Evolutionary conservation across 2,329 filamentous ascomycete species (phyloP).

Genomic region (Sphaerulina populicola): DNA sequence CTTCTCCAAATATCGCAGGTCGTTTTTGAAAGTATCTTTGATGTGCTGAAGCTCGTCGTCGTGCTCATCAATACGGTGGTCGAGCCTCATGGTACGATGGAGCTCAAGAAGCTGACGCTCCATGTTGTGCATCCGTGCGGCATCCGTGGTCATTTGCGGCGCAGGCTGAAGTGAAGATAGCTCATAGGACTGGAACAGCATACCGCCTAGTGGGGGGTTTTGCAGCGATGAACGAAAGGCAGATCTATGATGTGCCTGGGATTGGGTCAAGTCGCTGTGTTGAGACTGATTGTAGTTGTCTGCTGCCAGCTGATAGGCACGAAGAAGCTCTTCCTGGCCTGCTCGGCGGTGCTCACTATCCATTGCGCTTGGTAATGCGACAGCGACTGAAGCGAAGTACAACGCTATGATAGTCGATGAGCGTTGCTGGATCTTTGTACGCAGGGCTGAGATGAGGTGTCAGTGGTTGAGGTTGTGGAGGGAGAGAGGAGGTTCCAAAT

Average conservation of each 20-base stretch:
- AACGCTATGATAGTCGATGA: neutral
- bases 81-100: constrained; percentile 9
- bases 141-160: neutral
- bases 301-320: neutral
- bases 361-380: too few relatives aligned
- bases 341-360: neutral
- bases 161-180: neutral
- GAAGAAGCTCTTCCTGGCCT: neutral
- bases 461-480: neutral
- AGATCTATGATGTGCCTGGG: neutral
- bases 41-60: constrained; percentile 8
- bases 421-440: neutral
- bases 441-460: neutral
- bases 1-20: constrained; percentile 13
- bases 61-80: constrained; percentile 5
- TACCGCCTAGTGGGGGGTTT: constrained; percentile 7
- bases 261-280: neutral
- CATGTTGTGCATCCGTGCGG: neutral
- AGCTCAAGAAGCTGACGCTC: constrained; percentile 1
- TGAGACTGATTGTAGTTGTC: too few relatives aligned
- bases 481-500: neutral
- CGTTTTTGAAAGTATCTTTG: constrained; percentile 5
- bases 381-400: neutral
- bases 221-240: constrained; percentile 6
- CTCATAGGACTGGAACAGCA: constrained; percentile 4